Conservation (phyloP, 2,329 filamentous ascomycete genomes). For the Aureobasidium sp. region DNA sequence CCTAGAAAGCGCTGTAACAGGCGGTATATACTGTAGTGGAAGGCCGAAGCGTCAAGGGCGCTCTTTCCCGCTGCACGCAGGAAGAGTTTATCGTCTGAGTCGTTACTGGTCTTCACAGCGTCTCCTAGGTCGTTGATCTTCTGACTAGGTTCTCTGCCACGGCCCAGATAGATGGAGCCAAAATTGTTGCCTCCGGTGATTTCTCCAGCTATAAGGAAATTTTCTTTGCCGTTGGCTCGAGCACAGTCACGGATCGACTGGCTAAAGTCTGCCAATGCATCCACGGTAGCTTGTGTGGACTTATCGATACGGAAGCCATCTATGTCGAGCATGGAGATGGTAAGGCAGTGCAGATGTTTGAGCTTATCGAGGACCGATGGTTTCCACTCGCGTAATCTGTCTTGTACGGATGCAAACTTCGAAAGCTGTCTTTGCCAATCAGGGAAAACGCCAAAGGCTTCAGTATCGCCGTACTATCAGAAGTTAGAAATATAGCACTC, state of each 20-base stretch:
- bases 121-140: slow-evolving; percentile 38
- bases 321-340: slow-evolving; percentile 55
- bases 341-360: slow-evolving; percentile 54
- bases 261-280: slow-evolving; percentile 52
- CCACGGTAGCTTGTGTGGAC: slow-evolving; percentile 55
- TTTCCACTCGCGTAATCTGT: slow-evolving; percentile 57
- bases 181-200: slow-evolving; percentile 56
- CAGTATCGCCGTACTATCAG: slow-evolving; percentile 52
- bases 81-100: slow-evolving; percentile 34
- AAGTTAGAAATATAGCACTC: slow-evolving; percentile 21
- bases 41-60: slow-evolving; percentile 52
- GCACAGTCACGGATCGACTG: slow-evolving; percentile 51
- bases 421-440: slow-evolving; percentile 57
- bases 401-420: slow-evolving; percentile 60
- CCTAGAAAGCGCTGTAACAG: slow-evolving; percentile 53
- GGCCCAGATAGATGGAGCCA: slow-evolving; percentile 52
- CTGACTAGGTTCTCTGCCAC: slow-evolving; percentile 50
- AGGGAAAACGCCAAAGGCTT: slow-evolving; percentile 55
- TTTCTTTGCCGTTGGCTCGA: slow-evolving; percentile 47
- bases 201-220: slow-evolving; percentile 57
- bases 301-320: slow-evolving; percentile 62
- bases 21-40: slow-evolving; percentile 56
- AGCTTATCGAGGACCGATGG: slow-evolving; percentile 50
- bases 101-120: slow-evolving; percentile 43
- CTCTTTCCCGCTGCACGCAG: slow-evolving; percentile 45